Evolutionary conservation across 169 alveolate genomes (phyloP).

Genomic region (Plasmodium fragile): DNA sequence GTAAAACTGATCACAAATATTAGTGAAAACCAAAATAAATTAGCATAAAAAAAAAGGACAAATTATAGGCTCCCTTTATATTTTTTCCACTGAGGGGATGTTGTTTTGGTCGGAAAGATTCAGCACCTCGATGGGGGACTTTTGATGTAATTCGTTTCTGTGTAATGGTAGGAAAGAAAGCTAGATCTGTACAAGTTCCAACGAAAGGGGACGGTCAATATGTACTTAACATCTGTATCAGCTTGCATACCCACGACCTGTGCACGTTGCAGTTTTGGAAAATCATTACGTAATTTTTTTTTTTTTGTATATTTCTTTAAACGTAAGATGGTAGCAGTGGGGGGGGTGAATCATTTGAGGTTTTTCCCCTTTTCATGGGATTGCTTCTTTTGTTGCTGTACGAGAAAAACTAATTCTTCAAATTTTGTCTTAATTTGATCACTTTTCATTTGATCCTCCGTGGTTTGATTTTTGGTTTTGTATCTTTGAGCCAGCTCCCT

Average conservation of each 20-base stretch:
- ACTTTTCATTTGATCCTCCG: conserved; percentile 1
- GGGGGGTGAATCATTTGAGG: background rate
- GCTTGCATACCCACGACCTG: background rate
- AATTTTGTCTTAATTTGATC: conserved; percentile 20
- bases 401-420: conserved; percentile 64
- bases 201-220: background rate
- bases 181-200: background rate
- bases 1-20: background rate
- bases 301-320: background rate
- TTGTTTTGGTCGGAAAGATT: background rate
- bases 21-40: background rate
- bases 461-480: conserved; percentile 35
- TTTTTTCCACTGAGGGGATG: background rate
- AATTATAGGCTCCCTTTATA: background rate
- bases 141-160: background rate
- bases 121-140: background rate
- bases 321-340: background rate
- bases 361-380: background rate
- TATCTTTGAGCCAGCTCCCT: conserved; percentile 75
- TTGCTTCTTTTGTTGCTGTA: conserved; percentile 30
- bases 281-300: background rate
- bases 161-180: background rate
- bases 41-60: background rate
- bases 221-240: background rate
- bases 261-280: background rate